Evolutionary conservation across 2,329 filamentous ascomycete species (phyloP).

Genomic region (Colletotrichum shisoi): DNA sequence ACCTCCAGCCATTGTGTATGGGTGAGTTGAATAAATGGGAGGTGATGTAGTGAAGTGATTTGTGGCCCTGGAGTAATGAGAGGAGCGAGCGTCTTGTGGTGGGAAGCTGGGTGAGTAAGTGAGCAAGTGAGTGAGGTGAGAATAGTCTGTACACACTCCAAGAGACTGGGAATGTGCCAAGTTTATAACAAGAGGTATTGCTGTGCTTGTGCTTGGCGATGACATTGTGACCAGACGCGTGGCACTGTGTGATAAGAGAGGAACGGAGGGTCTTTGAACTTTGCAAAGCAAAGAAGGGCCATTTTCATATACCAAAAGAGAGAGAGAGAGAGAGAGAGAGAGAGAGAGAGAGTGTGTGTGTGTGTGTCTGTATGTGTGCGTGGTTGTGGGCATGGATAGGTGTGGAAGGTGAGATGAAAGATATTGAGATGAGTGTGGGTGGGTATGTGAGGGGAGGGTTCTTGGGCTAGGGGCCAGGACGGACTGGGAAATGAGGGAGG

Average conservation of each 20-base stretch:
- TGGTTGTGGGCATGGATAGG: neutral
- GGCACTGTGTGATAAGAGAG: neutral
- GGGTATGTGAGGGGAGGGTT: constrained; percentile 8
- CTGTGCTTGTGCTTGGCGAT: neutral
- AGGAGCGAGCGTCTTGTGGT: neutral
- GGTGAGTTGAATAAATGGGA: neutral
- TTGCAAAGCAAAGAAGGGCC: neutral
- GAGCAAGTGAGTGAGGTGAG: neutral
- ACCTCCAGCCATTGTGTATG: constrained; percentile 26
- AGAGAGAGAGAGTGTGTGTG: too few species aligned
- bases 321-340: neutral
- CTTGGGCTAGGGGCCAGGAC: neutral
- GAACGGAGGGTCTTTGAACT: constrained; percentile 8
- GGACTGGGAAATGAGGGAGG: constrained; percentile 2
- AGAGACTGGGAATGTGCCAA: constrained; percentile 16
- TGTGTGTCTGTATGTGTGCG: too few species aligned
- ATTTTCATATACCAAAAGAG: neutral
- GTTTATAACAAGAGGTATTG: constrained; percentile 24
- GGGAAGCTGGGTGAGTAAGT: neutral
- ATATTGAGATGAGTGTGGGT: neutral
- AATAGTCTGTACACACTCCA: neutral
- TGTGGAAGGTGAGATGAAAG: neutral
- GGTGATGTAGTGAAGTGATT: neutral
- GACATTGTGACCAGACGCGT: neutral
- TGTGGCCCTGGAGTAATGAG: neutral